Percentiles rank a stretch among this genome's conserved stretches.
These are phyloP conservation scores for Trichoderma asperelloides DNA, from an alignment of 495 filamentous ascomycete genomes.

Conservation along the genomic window DNA sequence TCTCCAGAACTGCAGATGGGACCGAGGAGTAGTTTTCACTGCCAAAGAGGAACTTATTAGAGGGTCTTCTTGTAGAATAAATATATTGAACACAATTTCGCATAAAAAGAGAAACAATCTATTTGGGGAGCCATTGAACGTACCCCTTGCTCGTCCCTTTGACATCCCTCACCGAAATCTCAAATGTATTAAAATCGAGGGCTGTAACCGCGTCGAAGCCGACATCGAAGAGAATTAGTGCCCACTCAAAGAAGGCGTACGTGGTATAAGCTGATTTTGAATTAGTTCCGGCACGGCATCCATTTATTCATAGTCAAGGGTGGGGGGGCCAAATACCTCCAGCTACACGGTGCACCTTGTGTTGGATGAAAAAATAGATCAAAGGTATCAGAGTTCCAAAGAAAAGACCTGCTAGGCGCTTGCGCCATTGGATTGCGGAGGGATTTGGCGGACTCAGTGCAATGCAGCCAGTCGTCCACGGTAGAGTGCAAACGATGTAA, in stretches of 20 bases:
- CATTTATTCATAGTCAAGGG: neutral
- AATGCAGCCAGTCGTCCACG: constrained; percentile 90
- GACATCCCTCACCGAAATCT: constrained; percentile 80
- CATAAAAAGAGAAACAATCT: constrained; percentile 16
- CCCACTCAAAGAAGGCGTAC: constrained; percentile 98
- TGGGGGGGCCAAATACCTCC: constrained; percentile 55
- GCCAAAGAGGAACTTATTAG: constrained; percentile 33
- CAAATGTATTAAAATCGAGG: constrained; percentile 86
- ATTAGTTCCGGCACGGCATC: neutral
- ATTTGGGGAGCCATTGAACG: constrained; percentile 95
- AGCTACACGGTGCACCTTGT: constrained; percentile 90
- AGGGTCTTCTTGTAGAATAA: constrained; percentile 34
- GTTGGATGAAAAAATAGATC: constrained; percentile 97
- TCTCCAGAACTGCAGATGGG: constrained; percentile 72
- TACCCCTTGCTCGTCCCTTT: constrained; percentile 97
- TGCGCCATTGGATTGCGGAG: constrained; percentile 78
- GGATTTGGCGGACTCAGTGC: constrained; percentile 81
- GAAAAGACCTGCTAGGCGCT: constrained; percentile 73
- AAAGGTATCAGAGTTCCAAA: constrained; percentile 85
- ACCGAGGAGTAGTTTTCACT: constrained; percentile 49
- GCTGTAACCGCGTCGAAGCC: constrained; percentile 94
- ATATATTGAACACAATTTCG: constrained; percentile 14
- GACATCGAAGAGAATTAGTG: constrained; percentile 88
- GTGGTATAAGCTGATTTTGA: constrained; percentile 74
- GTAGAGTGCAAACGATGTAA: constrained; percentile 87